Evolutionary conservation across 1,284 basidiomycete genomes (phyloP), one percentile per base, ranked within the genome.

Genomic region (Xerocomus amazonicus): DNA sequence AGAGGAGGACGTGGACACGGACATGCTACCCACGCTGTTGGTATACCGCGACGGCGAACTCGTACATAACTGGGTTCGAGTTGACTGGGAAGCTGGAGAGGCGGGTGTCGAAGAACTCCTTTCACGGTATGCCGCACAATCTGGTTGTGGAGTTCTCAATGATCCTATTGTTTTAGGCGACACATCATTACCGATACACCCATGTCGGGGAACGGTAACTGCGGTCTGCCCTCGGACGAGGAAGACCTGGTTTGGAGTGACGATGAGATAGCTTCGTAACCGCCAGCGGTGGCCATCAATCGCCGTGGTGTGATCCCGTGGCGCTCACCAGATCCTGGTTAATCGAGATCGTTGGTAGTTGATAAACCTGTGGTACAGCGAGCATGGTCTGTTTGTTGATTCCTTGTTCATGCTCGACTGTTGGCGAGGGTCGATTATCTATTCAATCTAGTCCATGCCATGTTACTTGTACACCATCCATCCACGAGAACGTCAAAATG

Each of bases 21-120:
- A 92, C 59, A 81, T 92, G 72, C 75, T 93, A 8, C 90, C 91
- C 0, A 93, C 90, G 2, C 67, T 93, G 59, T 74, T 93, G 7
- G 85, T 89, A 5, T 93, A 93, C 62, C 84, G 84, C 12, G 81
- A 78, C 48, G 90, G 90, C n/a, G 81, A 91, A 51, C 77, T 92
- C 13, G 80, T 87, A 19, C 79, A 88, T 57, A 90, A 86, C 44
- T 90, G 90, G 84, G 85, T 92, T 3, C 76, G 90, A 17, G 86
- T 92, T 3, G 90, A 92, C 64, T 90, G 86, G 85, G 90, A 91
- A 62, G 86, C 86, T 0, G 82, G 80, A 7, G 61, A 70, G 29
- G 77, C 74, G 16, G 84, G 82, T n/a, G 63, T 90, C 0, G 80
- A 85, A 53, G 84, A 87, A 28, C 70, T 89, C 3, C 71, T 90